These are phyloP conservation scores for Boletus rufocinnamomeus DNA, from an alignment of 768 basidiomycete genomes.

Conservation along the genomic window DNA sequence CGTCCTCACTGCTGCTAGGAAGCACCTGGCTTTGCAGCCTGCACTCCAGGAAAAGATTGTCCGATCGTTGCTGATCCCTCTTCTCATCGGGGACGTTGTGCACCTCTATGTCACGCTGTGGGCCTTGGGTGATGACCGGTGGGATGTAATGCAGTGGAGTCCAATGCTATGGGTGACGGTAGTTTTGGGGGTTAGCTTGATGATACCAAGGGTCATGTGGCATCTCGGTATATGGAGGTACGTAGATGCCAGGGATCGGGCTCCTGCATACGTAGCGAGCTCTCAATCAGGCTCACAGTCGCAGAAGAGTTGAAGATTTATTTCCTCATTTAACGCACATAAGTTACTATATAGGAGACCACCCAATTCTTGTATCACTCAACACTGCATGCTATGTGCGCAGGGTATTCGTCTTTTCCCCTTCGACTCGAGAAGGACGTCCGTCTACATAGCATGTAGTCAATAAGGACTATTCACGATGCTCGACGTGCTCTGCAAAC, in stretches of 20 bases:
- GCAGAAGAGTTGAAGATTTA: constrained; percentile 24
- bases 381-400: neutral
- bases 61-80: constrained; percentile 60
- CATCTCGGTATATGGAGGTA: constrained; percentile 75
- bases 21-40: constrained; percentile 56
- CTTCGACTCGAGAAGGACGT: neutral
- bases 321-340: constrained; percentile 23
- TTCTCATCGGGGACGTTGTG: constrained; percentile 66
- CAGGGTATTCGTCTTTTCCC: constrained; percentile 20
- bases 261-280: neutral
- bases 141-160: constrained; percentile 62
- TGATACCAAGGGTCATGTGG: constrained; percentile 75
- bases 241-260: constrained; percentile 62
- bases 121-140: constrained; percentile 72
- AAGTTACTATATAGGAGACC: constrained; percentile 11
- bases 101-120: constrained; percentile 71
- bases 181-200: constrained; percentile 58
- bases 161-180: constrained; percentile 72
- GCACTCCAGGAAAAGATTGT: constrained; percentile 75
- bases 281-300: neutral
- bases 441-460: constrained; percentile 3
- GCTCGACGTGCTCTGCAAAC: constrained; percentile 51
- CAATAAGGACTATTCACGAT: constrained; percentile 73
- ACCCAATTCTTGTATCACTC: constrained; percentile 3
- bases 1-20: constrained; percentile 61